Evolutionary conservation across 208 protist genomes (phyloP), one percentile per base, ranked within the genome.

Genomic region (Crithidia bombi): DNA sequence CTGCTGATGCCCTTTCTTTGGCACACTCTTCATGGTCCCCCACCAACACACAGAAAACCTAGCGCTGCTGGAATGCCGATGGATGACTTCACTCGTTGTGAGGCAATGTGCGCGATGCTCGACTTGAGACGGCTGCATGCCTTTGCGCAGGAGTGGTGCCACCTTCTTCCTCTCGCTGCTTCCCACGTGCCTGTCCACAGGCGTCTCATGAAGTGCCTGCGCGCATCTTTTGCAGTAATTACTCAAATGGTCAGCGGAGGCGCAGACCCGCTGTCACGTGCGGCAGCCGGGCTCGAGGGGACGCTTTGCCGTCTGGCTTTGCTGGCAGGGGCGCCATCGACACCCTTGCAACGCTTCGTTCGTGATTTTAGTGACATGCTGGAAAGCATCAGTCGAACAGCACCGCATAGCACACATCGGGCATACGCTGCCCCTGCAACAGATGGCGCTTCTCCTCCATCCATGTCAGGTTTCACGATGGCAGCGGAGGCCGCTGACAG

Each of bases 151-250:
- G 17, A 50, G 23, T 43, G 55, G 50, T 63, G 61, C 12, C 21
- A 28, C 19, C 54, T 62, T 3, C 43, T 75, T 15, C 69, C 69
- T 25, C 52, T 75, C 3, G 7, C 15, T 1, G 43, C 0, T 15
- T 9, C 17, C 5, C 23, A 44, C 43, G 52, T 33, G 21, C 36
- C 51, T 21, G 28, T 43, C 5, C 52, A 69, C 1, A 21, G 5
- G 35, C 52, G 69, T 44, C 43, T 68, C 0, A 26, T 46, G 23
- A n/a, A 12, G 25, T 68, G 61, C 23, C 32, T 75, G 41, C 28
- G 39, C 2, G 61, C 69, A 1, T 44, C 43, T 21, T 26, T 62
- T 21, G 25, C 54, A 14, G 14, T n/a, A 28, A 15, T 19, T 7
- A 43, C 7, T 43, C 14, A 28, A 6, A 28, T 14, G 7, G 1